These are phyloP conservation scores for Xanthoconium separans DNA, from an alignment of 1,284 basidiomycete species.

Conservation along the genomic window DNA sequence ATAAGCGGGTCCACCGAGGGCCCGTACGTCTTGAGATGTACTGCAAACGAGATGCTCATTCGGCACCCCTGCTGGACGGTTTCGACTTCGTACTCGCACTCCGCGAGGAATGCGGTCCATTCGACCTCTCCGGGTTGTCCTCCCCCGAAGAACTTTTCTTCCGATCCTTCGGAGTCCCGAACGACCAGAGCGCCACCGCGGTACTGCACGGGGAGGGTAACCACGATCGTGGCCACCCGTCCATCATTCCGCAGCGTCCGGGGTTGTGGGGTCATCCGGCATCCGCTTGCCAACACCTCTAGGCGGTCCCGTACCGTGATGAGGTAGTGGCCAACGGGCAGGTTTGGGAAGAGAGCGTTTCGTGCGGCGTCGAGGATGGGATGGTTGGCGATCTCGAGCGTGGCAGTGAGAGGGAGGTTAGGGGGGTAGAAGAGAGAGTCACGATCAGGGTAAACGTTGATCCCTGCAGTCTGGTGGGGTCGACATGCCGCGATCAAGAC, in stretches of 20 bases:
- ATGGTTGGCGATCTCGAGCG: slow-evolving; percentile 75
- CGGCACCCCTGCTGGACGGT: slow-evolving; percentile 67
- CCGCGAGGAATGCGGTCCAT: slow-evolving; percentile 71
- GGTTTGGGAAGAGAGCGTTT: slow-evolving; percentile 63
- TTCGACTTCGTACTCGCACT: slow-evolving; percentile 74
- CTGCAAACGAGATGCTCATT: slow-evolving; percentile 66
- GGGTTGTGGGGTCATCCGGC: slow-evolving; percentile 55
- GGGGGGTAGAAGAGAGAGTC: slow-evolving; percentile 74
- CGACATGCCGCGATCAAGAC: slow-evolving; percentile 74
- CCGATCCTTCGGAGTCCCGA: slow-evolving; percentile 52
- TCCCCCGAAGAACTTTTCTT: slow-evolving; percentile 62
- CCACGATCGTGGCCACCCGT: slow-evolving; percentile 66
- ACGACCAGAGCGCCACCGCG: slow-evolving; percentile 65
- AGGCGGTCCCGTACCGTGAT: slow-evolving; percentile 65
- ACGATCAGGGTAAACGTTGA: slow-evolving; percentile 53
- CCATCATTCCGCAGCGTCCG: slow-evolving; percentile 56
- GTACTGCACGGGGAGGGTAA: slow-evolving; percentile 72
- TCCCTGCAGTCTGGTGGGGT: slow-evolving; percentile 57
- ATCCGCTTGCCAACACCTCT: slow-evolving; percentile 63
- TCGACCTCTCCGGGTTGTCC: slow-evolving; percentile 66
- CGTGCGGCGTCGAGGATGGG: slow-evolving; percentile 76
- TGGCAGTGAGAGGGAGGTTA: slow-evolving; percentile 67
- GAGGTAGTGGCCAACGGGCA: slow-evolving; percentile 68
- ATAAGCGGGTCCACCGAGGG: slow-evolving; percentile 63
- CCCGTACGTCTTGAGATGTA: slow-evolving; percentile 67